A percentile compares a stretch with the other conserved stretches of the same genome.
phyloP scores from a whole-genome alignment of 148 eudicot genomes.

The Chenopodium berlandieri region DNA sequence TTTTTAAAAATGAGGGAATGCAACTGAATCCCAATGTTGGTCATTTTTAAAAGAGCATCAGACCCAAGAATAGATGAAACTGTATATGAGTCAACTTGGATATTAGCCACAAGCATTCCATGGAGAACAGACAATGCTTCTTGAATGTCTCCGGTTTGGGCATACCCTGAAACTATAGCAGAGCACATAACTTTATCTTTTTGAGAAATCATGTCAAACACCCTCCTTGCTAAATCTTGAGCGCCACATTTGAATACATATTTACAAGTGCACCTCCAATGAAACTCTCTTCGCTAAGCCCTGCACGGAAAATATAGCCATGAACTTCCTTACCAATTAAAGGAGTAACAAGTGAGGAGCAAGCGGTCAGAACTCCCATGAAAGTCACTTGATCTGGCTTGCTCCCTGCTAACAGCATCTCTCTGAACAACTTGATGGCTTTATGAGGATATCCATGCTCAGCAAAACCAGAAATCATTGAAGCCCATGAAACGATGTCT shows the following conservation, averaged over 20 bases:
- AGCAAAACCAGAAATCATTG: slow-evolving; percentile 82
- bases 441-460: slow-evolving; percentile 62
- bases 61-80: slow-evolving; percentile 63
- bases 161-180: slow-evolving; percentile 74
- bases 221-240: slow-evolving; percentile 48
- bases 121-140: slow-evolving; percentile 56
- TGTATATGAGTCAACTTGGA: slow-evolving; percentile 51
- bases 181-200: slow-evolving; percentile 68
- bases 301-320: slow-evolving; percentile 51
- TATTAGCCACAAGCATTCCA: slow-evolving; percentile 40
- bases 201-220: slow-evolving; percentile 50
- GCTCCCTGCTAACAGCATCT: slow-evolving; percentile 41
- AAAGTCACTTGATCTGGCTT: slow-evolving; percentile 54
- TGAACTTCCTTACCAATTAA: slow-evolving; percentile 72
- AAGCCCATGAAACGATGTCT: slow-evolving; percentile 78
- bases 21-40: slow-evolving; percentile 49
- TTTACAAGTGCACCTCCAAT: slow-evolving; percentile 62
- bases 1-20: slow-evolving; percentile 51
- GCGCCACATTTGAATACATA: slow-evolving; percentile 77
- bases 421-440: slow-evolving; percentile 54
- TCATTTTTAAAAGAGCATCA: slow-evolving; percentile 37
- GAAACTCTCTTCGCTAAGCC: slow-evolving; percentile 30
- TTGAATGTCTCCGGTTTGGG: slow-evolving; percentile 49
- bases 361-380: slow-evolving; percentile 54
- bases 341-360: slow-evolving; percentile 41